Evolutionary conservation across 495 filamentous ascomycete species (phyloP).

Genomic region (Hypoxylon perforatum): DNA sequence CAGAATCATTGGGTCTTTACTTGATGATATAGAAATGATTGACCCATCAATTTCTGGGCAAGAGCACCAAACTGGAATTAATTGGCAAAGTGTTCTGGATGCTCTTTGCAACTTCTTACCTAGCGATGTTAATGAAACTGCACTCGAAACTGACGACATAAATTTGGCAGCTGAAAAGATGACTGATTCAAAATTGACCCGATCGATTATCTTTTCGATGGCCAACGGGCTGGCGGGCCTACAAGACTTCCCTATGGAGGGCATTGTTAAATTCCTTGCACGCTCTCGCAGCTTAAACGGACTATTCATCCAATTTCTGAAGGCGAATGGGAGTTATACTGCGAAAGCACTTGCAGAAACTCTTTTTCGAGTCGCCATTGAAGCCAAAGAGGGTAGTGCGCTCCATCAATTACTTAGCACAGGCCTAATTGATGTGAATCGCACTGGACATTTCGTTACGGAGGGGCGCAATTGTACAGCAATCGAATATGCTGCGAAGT

Average conservation of each 20-base stretch:
- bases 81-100: no score
- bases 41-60: no score
- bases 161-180: neutral
- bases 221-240: constrained; percentile 2
- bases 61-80: no score
- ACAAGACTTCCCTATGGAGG: neutral
- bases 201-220: constrained; percentile 2
- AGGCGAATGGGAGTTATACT: neutral
- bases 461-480: no score
- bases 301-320: neutral
- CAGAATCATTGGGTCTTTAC: no score
- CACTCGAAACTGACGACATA: neutral
- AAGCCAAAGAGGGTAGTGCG: neutral
- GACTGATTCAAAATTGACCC: neutral
- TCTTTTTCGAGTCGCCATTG: neutral
- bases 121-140: no score
- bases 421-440: neutral
- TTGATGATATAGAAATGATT: no score
- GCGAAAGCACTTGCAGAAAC: neutral
- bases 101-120: neutral
- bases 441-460: neutral
- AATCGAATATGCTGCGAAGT: neutral
- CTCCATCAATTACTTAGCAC: neutral
- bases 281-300: neutral
- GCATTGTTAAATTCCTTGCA: neutral